Percentiles rank a stretch among this genome's conserved stretches.
Evolutionary conservation across 2,329 filamentous ascomycete genomes (phyloP).

Genomic region (Fusarium marasasianum): DNA sequence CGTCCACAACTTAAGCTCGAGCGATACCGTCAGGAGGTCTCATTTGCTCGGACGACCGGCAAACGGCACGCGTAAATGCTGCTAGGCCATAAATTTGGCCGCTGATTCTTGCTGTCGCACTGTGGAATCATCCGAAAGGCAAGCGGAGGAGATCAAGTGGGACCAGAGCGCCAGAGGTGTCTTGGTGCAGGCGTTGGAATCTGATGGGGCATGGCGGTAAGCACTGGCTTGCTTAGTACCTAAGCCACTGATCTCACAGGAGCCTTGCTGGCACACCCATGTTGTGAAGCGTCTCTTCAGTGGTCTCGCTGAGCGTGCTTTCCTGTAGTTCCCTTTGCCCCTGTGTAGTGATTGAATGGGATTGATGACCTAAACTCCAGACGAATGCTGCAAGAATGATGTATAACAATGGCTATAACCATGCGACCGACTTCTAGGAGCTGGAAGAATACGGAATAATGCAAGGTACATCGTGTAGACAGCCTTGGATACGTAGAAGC

Average conservation of each 20-base stretch:
- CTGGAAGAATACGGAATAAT: not conserved
- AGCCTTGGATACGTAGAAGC: not conserved
- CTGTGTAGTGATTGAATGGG: not conserved
- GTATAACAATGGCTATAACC: not conserved
- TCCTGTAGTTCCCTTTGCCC: not conserved
- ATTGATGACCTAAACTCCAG: accelerated
- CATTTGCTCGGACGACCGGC: not conserved
- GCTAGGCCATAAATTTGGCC: not conserved
- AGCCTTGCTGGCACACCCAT: not conserved
- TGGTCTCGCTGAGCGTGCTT: not conserved
- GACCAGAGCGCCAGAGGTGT: not conserved
- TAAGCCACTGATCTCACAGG: not conserved
- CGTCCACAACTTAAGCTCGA: not conserved
- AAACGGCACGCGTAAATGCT: not conserved
- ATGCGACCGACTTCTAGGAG: not conserved
- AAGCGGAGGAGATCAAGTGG: not conserved
- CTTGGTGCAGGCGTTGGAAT: not conserved
- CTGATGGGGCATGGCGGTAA: not conserved
- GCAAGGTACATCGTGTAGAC: not conserved
- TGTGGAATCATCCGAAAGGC: not conserved
- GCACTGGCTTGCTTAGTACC: not conserved
- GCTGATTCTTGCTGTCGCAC: not conserved
- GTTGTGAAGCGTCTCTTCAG: not conserved
- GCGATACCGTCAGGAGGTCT: not conserved
- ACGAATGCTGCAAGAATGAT: no score